Base-by-base conservation (phyloP, 2,329 filamentous ascomycete genomes). In the Cladophialophora chaetospira region DNA sequence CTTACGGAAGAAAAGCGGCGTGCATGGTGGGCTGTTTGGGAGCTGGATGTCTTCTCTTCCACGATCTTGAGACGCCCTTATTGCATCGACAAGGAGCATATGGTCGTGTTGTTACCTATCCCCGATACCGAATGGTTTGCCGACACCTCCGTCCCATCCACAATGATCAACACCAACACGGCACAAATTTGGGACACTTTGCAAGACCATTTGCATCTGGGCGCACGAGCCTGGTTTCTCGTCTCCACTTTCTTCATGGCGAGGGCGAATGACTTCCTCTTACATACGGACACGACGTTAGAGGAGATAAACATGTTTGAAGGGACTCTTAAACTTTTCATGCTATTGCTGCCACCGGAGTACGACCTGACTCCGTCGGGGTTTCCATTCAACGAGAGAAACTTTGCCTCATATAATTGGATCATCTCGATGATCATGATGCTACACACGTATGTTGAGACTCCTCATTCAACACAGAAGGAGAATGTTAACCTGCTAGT, bases 181-280 rank as follows among this genome's bases (percentile, higher is more conserved):
- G 11, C 35, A 2, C 28, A 38, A 11, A 29, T 25, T 9, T 55
- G 52, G 52, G 17, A 55, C 17, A 48, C 43, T 5, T 21, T 55
- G 29, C 13, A 47, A 13, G 25, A 15, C 44, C 26, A 25, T 21
- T 21, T 33, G 1, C 21, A 35, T 26, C 26, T 19, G n/a, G 42
- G 35, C 15, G 52, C 21, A 11, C 15, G 52, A 33, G 52, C 52
- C 5, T 55, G 52, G 52, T 55, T 55, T 29, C 44, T 55, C 5
- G 42, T 55, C 15, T 25, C 52, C 15, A 55, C 28, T n/a, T 47
- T 48, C 13, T 26, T 55, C 3, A 53, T 44, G 50, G 50, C 40
- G 11, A 44, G 36, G 15, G 50, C 50, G 2, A 35, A 53, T 19
- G 17, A 44, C 13, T 23, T 31, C n/a, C 29, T 19, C 4, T 23